phyloP scores from a whole-genome alignment of 805 yeast genomes.

The Candida insectorum region DNA sequence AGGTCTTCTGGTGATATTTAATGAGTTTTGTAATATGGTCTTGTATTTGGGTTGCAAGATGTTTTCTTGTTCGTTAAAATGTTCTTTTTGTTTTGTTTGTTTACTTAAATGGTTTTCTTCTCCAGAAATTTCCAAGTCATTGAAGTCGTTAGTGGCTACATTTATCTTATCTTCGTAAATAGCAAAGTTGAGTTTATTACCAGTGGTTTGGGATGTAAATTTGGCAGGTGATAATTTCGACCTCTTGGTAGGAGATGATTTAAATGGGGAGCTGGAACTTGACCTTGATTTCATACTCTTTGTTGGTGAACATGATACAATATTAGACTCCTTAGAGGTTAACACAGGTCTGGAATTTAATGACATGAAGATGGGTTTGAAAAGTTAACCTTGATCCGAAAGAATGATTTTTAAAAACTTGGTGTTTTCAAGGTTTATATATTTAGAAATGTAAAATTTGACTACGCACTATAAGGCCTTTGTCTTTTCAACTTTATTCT shows the following conservation, averaged over 20 bases:
- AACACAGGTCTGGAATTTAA: constrained; percentile 7
- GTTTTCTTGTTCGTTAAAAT: constrained; percentile 38
- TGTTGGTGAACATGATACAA: constrained; percentile 6
- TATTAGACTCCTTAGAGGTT: constrained; percentile 10
- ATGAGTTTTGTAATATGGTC: constrained; percentile 6
- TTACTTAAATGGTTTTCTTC: constrained; percentile 7
- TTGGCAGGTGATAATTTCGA: constrained; percentile 8
- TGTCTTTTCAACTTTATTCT: too few species aligned
- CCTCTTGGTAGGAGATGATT: constrained; percentile 11
- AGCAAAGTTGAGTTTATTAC: constrained; percentile 3
- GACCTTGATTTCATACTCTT: constrained; percentile 5
- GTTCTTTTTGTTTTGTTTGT: neutral
- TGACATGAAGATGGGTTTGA: too few species aligned
- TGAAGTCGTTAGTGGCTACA: constrained; percentile 3
- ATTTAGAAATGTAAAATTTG: too few species aligned
- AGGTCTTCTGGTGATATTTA: constrained; percentile 7
- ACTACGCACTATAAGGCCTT: too few species aligned
- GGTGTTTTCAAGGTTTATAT: too few species aligned
- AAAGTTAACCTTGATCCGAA: too few species aligned
- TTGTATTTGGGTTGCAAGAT: constrained; percentile 14
- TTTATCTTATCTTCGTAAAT: constrained; percentile 7
- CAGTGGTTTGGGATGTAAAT: neutral
- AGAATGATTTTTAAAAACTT: too few species aligned
- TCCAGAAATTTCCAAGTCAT: constrained; percentile 13
- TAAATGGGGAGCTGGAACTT: constrained; percentile 12